Conservation (phyloP, 176 grass and related monocot species). For the Typha latifolia region DNA sequence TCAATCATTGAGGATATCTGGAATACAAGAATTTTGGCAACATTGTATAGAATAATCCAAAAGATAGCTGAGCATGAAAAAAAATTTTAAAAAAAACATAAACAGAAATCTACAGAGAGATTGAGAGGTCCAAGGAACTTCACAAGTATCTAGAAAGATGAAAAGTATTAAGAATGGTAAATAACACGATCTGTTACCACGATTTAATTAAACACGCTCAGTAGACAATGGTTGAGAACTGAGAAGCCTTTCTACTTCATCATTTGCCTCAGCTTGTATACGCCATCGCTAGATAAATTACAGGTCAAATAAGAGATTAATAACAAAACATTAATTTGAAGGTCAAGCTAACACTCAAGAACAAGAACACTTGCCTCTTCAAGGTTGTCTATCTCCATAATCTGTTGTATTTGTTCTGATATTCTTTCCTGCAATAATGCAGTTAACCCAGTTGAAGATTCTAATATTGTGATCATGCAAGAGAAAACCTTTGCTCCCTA, state of each 20-base stretch:
- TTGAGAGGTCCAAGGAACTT: too few species aligned
- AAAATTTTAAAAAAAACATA: too few species aligned
- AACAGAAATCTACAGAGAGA: too few species aligned
- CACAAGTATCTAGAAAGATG: too few species aligned
- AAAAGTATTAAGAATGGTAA: too few species aligned
- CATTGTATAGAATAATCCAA: too few species aligned
- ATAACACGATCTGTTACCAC: constrained; percentile 14
- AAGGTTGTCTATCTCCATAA: constrained; percentile 98
- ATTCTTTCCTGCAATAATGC: constrained; percentile 62
- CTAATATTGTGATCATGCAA: constrained; percentile 10
- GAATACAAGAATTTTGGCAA: too few species aligned
- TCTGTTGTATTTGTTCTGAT: constrained; percentile 83
- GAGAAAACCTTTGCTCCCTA: constrained; percentile 4
- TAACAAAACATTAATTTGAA: not conserved
- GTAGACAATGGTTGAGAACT: constrained; percentile 46
- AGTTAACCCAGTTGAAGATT: not conserved
- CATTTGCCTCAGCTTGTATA: constrained; percentile 94
- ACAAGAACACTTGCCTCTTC: constrained; percentile 67
- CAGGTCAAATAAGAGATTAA: constrained; percentile 13
- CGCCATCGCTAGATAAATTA: constrained; percentile 70
- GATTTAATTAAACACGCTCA: constrained; percentile 31
- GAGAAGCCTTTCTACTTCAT: constrained; percentile 95
- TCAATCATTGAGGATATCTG: too few species aligned
- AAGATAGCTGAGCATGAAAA: too few species aligned
- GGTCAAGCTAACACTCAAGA: constrained; percentile 4